phyloP scores from a whole-genome alignment of 768 basidiomycete genomes.

The Phylloporus scabripes region DNA sequence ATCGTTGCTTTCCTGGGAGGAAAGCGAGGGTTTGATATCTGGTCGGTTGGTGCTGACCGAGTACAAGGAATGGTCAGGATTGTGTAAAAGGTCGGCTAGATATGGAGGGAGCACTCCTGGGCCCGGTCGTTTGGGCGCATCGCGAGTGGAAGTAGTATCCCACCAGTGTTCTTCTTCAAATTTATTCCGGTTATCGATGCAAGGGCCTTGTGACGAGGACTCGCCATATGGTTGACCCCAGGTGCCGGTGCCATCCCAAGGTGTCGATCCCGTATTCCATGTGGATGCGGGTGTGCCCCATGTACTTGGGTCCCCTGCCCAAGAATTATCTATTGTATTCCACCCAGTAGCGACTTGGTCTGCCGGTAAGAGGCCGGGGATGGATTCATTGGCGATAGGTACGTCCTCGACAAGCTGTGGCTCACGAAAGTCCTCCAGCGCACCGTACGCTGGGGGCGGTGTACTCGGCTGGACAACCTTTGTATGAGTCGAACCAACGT shows the following conservation, averaged over 20 bases:
- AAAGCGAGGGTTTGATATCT: slow-evolving; percentile 23
- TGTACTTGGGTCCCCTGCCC: slow-evolving; percentile 9
- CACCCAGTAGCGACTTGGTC: slow-evolving; percentile 24
- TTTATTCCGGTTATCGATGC: slow-evolving; percentile 55
- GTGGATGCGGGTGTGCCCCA: slow-evolving; percentile 14
- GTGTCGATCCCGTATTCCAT: slow-evolving; percentile 19
- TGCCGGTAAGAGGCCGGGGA: slow-evolving; percentile 35
- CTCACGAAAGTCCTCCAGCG: slow-evolving; percentile 40
- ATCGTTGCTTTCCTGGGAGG: slow-evolving; percentile 20
- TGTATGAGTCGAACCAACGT: slow-evolving; percentile 35
- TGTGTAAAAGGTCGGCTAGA: slow-evolving; percentile 62
- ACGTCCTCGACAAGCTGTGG: slow-evolving; percentile 49
- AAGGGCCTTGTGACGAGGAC: slow-evolving; percentile 27
- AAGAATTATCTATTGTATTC: slow-evolving; percentile 10
- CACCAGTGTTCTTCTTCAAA: slow-evolving; percentile 69
- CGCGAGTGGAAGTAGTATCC: slow-evolving; percentile 46
- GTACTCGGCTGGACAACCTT: slow-evolving; percentile 28
- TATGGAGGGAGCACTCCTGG: slow-evolving; percentile 64
- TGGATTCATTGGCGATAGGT: slow-evolving; percentile 31
- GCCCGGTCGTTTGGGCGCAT: slow-evolving; percentile 52
- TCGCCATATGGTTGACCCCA: slow-evolving; percentile 23
- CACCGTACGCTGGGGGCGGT: slow-evolving; percentile 25
- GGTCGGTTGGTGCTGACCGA: slow-evolving; percentile 45
- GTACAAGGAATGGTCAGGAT: slow-evolving; percentile 67
- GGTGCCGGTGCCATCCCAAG: slow-evolving; percentile 22